A percentile compares a stretch with the other conserved stretches of the same genome.
phyloP scores from a whole-genome alignment of 257 asterid genomes.

The Capsicum rhomboideum region DNA sequence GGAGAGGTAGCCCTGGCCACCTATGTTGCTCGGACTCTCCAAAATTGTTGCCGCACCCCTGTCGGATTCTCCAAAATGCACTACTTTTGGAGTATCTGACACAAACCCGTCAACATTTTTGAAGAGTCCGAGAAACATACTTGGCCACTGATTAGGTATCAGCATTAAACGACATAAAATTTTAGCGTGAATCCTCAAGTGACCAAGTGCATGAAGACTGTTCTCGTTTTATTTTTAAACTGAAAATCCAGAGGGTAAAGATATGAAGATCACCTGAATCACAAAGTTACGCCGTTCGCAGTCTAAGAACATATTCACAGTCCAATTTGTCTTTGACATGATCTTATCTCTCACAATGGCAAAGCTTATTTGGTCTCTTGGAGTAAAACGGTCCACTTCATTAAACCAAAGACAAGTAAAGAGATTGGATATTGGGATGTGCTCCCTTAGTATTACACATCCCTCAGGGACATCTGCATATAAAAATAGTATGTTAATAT shows the following conservation, averaged over 20 bases:
- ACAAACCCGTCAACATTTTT: no score
- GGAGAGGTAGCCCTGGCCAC: no score
- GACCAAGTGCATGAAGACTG: neutral
- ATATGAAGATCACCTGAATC: conserved; percentile 52
- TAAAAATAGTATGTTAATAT: neutral
- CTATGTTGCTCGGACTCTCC: no score
- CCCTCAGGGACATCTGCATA: conserved; percentile 94
- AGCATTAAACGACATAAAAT: neutral
- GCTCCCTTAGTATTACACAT: conserved; percentile 84
- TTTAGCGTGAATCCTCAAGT: neutral
- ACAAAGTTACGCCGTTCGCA: conserved; percentile 93
- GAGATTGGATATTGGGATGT: conserved; percentile 78
- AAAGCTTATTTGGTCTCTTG: conserved; percentile 93
- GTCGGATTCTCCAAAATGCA: no score
- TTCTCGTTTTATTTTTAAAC: neutral
- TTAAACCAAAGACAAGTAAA: conserved; percentile 95
- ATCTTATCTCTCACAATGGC: conserved; percentile 84
- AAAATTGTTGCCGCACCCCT: no score
- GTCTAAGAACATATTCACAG: conserved; percentile 77
- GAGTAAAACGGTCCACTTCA: conserved; percentile 90
- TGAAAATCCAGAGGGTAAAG: neutral
- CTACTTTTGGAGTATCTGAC: no score
- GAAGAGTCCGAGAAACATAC: no score
- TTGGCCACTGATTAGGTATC: no score
- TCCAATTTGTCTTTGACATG: conserved; percentile 67